A percentile compares a stretch with the other conserved stretches of the same genome.
These are phyloP conservation scores for Neurospora tetrasperma DNA, from an alignment of 495 filamentous ascomycete genomes.

Conservation along the genomic window DNA sequence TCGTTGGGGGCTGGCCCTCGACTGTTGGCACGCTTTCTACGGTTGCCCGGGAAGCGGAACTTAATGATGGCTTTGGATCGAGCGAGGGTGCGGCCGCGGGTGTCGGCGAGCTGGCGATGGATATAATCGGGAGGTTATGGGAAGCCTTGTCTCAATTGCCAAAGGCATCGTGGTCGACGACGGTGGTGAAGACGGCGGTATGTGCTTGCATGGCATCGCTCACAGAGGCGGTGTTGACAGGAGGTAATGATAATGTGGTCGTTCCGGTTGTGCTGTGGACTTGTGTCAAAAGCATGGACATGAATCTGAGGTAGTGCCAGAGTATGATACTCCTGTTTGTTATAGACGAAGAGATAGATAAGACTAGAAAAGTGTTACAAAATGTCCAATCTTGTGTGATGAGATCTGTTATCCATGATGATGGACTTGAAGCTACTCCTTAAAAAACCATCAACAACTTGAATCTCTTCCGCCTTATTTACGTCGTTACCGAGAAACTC, in stretches of 20 bases:
- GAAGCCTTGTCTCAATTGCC: background rate
- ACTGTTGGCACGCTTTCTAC: background rate
- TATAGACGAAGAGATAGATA: background rate
- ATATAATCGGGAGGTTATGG: background rate
- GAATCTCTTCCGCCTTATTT: background rate
- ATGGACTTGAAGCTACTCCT: background rate
- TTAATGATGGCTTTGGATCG: constrained; percentile 6
- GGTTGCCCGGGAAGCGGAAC: constrained; percentile 13
- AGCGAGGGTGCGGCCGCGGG: background rate
- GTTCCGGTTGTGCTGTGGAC: constrained; percentile 94
- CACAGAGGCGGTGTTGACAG: constrained; percentile 90
- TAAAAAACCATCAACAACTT: background rate
- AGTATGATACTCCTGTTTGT: background rate
- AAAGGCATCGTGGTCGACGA: constrained; percentile 26
- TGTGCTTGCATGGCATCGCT: constrained; percentile 77
- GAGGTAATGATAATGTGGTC: constrained; percentile 97
- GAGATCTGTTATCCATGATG: background rate
- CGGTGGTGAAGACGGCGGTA: constrained; percentile 47
- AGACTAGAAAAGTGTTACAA: background rate
- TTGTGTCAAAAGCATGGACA: constrained; percentile 65
- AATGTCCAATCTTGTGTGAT: background rate
- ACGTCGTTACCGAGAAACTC: background rate
- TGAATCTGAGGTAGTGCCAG: constrained; percentile 18
- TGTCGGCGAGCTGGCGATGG: constrained; percentile 10
- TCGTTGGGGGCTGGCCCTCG: constrained; percentile 57